These are phyloP conservation scores for Dillenia suffruticosa DNA, from an alignment of 164 flowering plant species.

Conservation along the genomic window DNA sequence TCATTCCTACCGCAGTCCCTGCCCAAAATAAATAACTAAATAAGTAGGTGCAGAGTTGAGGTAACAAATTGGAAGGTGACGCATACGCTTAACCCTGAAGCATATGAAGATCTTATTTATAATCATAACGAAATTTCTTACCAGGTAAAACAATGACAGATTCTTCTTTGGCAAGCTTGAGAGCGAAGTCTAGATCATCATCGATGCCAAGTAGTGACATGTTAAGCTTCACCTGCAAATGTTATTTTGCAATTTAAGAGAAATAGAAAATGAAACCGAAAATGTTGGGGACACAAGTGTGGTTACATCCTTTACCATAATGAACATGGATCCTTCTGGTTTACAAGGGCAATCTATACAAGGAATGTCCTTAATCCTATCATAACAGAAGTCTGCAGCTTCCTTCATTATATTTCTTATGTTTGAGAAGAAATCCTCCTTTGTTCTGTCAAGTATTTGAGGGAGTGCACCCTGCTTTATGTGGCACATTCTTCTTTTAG, in stretches of 20 bases:
- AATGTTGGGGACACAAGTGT: too few relatives aligned
- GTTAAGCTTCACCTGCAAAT: slow-evolving; percentile 16
- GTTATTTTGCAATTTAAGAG: too few relatives aligned
- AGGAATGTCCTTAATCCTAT: slow-evolving; percentile 24
- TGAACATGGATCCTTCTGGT: slow-evolving; percentile 38
- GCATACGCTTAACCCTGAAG: too few relatives aligned
- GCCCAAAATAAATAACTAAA: neutral
- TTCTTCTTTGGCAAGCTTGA: slow-evolving; percentile 36
- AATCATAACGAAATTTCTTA: neutral
- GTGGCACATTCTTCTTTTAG: too few relatives aligned
- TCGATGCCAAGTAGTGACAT: slow-evolving; percentile 16
- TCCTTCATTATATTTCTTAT: slow-evolving; percentile 9
- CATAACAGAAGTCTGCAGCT: slow-evolving; percentile 16
- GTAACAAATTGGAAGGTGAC: too few relatives aligned
- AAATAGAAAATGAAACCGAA: too few relatives aligned
- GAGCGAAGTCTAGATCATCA: slow-evolving; percentile 32
- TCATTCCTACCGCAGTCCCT: slow-evolving; percentile 17
- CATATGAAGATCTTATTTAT: too few relatives aligned
- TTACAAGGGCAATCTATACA: slow-evolving; percentile 34
- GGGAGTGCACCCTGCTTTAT: slow-evolving; percentile 23
- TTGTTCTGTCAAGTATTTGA: slow-evolving; percentile 18
- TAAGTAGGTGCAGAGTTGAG: too few relatives aligned
- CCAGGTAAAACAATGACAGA: slow-evolving; percentile 37
- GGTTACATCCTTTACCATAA: slow-evolving; percentile 25
- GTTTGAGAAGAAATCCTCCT: slow-evolving; percentile 12